Evolutionary conservation across 2,329 filamentous ascomycete genomes (phyloP).

Genomic region (Cercospora zeae-maydis): DNA sequence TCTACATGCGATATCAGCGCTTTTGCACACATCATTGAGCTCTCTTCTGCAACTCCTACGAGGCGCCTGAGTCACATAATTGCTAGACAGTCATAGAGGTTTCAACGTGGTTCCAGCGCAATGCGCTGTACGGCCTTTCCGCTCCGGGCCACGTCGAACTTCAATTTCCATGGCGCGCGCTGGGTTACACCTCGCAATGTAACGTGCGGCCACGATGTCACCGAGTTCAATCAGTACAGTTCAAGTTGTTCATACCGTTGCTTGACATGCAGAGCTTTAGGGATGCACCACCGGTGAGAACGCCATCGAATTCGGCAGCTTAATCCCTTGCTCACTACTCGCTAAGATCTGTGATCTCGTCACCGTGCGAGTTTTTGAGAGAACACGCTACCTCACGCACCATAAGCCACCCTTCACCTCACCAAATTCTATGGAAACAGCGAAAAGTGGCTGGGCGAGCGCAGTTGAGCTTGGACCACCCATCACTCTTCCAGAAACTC

Average conservation of each 20-base stretch:
- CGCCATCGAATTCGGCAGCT: not conserved
- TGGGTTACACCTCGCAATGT: not conserved
- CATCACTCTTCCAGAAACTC: not conserved
- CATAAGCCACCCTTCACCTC: not conserved
- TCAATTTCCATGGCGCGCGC: too few relatives aligned
- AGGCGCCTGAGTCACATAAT: too few relatives aligned
- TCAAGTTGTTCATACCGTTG: too few relatives aligned
- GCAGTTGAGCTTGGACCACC: not conserved
- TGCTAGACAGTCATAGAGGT: too few relatives aligned
- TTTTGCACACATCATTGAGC: too few relatives aligned
- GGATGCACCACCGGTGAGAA: too few relatives aligned
- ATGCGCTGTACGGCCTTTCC: too few relatives aligned
- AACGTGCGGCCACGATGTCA: not conserved
- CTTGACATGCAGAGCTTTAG: too few relatives aligned
- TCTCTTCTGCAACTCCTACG: too few relatives aligned
- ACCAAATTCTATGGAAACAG: not conserved
- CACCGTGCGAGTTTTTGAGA: not conserved
- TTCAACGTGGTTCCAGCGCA: too few relatives aligned
- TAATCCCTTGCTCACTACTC: not conserved
- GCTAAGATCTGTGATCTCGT: not conserved
- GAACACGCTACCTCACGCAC: not conserved
- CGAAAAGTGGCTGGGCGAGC: not conserved
- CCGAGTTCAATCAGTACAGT: not conserved
- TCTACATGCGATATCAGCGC: too few relatives aligned
- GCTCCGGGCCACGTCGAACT: too few relatives aligned